Evolutionary conservation across 2,329 filamentous ascomycete species (phyloP), one percentile per base, ranked within the genome.

Genomic region (Diaporthe longicolla): DNA sequence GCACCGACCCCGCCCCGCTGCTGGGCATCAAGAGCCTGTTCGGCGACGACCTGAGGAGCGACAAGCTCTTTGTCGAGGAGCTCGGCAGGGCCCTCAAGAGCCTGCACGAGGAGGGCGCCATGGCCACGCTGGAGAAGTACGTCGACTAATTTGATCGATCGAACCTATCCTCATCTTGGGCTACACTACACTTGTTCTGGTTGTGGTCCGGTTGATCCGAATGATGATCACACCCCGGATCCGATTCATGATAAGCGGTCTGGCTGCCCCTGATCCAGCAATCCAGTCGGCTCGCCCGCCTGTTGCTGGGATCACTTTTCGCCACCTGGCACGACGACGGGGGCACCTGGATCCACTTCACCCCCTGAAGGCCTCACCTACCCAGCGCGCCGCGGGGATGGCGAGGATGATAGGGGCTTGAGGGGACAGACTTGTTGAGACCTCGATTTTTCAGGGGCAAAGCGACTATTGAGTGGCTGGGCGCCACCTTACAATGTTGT

Each of bases 81-180:
- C 79, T 89, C 26, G 82, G 84, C 70, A 83, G 76, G n/a, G 86
- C 86, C 1, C 84, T 89, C 83, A 82, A 86, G 78, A 82, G 83
- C 45, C 86, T 89, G 73, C 77, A 80, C 72, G 80, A 82, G 77
- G 86, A 88, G 59, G 87, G 87, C 37, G 82, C 87, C 43, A 78
- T 88, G 81, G 85, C 85, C 71, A 87, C 86, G 1, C 79, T 89
- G 70, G 83, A 85, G 76, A 87, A 88, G 82, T 88, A 88, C 77
- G 80, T 87, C 75, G 79, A 84, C 68, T 76, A 74, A 43, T 32
- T 29, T 32, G 29, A 6, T 32, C 7, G 29, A 6, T 32, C 29
- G 29, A 7, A 32, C 29, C 29, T 32, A 32, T 32, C 29, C 7
- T 32, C 29, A n/a, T n/a, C n/a, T n/a, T n/a, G n/a, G n/a, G 29